Conservation (phyloP, 139 green algal genomes). For the Haematococcus lacustris region DNA sequence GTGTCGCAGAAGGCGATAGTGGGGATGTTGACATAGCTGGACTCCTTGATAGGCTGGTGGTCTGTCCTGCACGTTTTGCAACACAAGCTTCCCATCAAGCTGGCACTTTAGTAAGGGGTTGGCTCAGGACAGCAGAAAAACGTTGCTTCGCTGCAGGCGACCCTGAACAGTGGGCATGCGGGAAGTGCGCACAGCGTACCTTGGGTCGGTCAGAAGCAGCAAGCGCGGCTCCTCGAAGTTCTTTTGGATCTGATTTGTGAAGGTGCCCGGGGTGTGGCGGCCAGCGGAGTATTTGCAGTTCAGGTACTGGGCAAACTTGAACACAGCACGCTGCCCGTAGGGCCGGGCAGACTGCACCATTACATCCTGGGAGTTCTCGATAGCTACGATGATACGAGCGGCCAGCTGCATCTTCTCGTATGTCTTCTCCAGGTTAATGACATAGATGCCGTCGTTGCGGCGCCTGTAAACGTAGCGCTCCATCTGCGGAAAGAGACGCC, state of each 20-base stretch:
- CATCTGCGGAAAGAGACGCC: constrained; percentile 74
- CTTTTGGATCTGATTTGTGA: constrained; percentile 99
- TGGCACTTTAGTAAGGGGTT: background rate
- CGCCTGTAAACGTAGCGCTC: constrained; percentile 91
- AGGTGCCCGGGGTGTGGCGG: constrained; percentile 97
- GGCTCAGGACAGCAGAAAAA: background rate
- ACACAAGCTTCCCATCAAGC: background rate
- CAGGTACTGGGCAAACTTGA: constrained; percentile 99
- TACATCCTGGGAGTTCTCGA: constrained; percentile 86
- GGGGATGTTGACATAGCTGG: constrained; percentile 97
- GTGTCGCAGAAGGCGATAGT: constrained; percentile 99
- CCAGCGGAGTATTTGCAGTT: constrained; percentile 77
- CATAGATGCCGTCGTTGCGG: constrained; percentile 86
- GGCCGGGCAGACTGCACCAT: constrained; percentile 76
- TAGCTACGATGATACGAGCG: constrained; percentile 94
- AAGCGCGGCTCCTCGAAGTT: constrained; percentile 95
- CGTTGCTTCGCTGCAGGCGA: background rate
- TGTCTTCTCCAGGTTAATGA: constrained; percentile 98
- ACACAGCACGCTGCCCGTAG: constrained; percentile 93
- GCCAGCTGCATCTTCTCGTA: constrained; percentile 99
- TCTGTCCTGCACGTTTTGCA: constrained; percentile 41
- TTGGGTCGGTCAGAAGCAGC: constrained; percentile 91
- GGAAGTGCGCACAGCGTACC: constrained; percentile 12
- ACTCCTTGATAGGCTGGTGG: constrained; percentile 96
- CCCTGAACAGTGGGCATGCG: background rate